Conservation (phyloP, 768 basidiomycete species). For the Rhizopogon roseolus region DNA sequence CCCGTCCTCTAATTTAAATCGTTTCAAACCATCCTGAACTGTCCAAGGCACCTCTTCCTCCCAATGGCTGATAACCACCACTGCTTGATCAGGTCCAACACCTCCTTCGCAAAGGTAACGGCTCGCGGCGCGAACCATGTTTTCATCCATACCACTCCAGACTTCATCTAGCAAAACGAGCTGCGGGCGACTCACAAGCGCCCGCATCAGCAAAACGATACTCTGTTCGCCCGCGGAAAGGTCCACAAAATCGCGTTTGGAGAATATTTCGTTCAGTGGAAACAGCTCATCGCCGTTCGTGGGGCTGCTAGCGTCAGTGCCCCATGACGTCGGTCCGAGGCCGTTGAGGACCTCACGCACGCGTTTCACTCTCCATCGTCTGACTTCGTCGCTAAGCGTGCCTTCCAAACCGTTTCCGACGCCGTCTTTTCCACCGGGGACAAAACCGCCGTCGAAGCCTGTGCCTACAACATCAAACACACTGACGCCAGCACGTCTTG, state of each 20-base stretch:
- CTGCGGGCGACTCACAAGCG: conserved; percentile 69
- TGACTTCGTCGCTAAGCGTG: conserved; percentile 26
- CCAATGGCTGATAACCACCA: conserved; percentile 87
- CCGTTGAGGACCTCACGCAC: conserved; percentile 57
- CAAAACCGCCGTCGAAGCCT: conserved; percentile 85
- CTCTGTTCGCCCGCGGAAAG: conserved; percentile 75
- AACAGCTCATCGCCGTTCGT: neutral
- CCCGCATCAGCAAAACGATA: conserved; percentile 79
- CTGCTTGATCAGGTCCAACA: conserved; percentile 57
- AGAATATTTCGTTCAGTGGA: conserved; percentile 37
- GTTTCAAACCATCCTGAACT: conserved; percentile 44
- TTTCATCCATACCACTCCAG: conserved; percentile 88
- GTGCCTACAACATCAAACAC: conserved; percentile 83
- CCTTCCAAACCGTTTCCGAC: conserved; percentile 45
- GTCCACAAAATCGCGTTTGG: conserved; percentile 49
- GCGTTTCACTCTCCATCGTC: conserved; percentile 34
- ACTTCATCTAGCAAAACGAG: conserved; percentile 88
- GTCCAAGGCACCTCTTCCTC: conserved; percentile 89
- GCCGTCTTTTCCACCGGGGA: conserved; percentile 39
- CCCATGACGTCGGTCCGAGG: conserved; percentile 60
- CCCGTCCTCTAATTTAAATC: conserved; percentile 32
- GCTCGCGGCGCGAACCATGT: conserved; percentile 63
- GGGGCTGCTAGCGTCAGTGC: neutral
- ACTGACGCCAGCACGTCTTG: conserved; percentile 58
- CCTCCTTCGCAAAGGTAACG: conserved; percentile 55